Conservation (phyloP, 1,284 basidiomycete species). For the Ustilago crameri region DNA sequence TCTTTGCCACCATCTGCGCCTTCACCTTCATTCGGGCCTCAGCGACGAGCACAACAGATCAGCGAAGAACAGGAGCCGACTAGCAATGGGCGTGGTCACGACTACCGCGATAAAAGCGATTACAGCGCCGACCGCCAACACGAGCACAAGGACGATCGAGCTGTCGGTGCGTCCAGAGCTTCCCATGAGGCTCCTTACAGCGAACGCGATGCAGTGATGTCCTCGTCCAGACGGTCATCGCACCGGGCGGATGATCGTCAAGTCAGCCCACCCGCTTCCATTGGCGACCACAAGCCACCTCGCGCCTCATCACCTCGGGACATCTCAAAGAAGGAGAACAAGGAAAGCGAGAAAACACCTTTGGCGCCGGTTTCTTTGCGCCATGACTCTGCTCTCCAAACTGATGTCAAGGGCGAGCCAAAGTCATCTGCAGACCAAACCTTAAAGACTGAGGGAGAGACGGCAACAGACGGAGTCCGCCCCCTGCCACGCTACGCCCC, state of each 20-base stretch:
- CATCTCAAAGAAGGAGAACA: not conserved
- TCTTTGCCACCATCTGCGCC: slow-evolving; percentile 17
- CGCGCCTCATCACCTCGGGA: not conserved
- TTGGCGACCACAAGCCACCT: not conserved
- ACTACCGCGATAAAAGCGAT: not conserved
- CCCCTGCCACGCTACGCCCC: slow-evolving; percentile 49
- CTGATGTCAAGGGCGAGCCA: not conserved
- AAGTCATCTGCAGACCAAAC: not conserved
- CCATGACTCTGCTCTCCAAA: too few relatives aligned
- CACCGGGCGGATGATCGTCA: not conserved
- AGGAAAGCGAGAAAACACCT: not conserved
- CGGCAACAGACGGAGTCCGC: not conserved
- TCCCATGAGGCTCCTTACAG: not conserved
- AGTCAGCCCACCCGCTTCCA: not conserved
- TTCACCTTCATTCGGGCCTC: slow-evolving; percentile 25
- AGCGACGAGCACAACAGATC: slow-evolving; percentile 11
- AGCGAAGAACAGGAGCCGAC: slow-evolving; percentile 3
- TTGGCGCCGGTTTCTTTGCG: not conserved
- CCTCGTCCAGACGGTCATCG: not conserved
- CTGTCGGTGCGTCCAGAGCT: not conserved
- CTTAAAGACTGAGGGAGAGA: not conserved
- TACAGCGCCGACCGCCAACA: not conserved
- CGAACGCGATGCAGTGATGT: not conserved
- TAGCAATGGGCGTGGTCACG: slow-evolving; percentile 10
- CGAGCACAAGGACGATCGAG: not conserved